Base-by-base conservation (phyloP, 2,329 filamentous ascomycete species). In the Diaporthe batatas region DNA sequence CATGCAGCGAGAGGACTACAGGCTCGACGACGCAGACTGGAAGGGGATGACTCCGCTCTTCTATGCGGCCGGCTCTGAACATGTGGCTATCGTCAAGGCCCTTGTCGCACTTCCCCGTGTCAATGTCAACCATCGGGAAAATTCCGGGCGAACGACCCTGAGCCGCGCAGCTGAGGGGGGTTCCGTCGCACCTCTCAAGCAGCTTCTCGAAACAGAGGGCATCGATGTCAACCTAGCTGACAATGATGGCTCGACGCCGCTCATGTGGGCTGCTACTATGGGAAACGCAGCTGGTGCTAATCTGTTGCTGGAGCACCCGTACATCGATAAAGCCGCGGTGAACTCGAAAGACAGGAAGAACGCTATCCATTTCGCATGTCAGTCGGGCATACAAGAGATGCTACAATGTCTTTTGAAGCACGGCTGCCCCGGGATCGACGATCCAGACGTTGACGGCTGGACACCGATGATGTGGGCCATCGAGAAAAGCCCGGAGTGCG, bases 401-500 rank as follows among this genome's bases (percentile, higher is more conserved):
- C 42, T 65, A 4, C 42, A 49, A 3, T 34, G 59, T 29, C 18
- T 65, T 6, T 2, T 65, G 21, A 49, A 42, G 21, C 59, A 65
- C 21, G 42, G 25, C 42, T 49, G 42, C 29, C 59, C 59, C 29
- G 59, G 59, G 18, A 16, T 65, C 21, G 59, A 65, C 18, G 59
- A 65, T 7, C 29, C 42, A 3, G 59, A 65, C 16, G 42, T 65
- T 3, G 59, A 65, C 11, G 44, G 44, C 42, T 65, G 59, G 59
- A 65, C 59, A 6, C 59, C 59, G 29, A 14, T 65, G 21, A 65
- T 65, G 59, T 65, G 59, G 59, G 29, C 59, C 7, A 44, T 65
- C 8, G 42, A 65, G 59, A 49, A 49, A 12, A 29, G 59, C 42
- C 59, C 59, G 14, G 42, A 12, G 29, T 49, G 59, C 16, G 59